phyloP scores from a whole-genome alignment of 192 early-diverging fungal genomes.

The Mortierella alpina region DNA sequence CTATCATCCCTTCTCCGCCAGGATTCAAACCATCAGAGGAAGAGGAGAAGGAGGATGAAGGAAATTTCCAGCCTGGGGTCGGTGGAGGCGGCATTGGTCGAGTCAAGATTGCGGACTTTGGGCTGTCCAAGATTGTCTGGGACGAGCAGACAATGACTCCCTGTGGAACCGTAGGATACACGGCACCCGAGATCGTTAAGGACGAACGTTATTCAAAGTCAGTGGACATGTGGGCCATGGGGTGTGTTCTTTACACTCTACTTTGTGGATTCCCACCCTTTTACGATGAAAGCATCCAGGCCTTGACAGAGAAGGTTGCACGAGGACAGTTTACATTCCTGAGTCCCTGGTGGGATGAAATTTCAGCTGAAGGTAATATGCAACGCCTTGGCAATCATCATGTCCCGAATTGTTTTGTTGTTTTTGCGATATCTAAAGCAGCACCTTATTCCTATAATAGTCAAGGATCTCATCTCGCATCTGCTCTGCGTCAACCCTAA shows the following conservation, averaged over 20 bases:
- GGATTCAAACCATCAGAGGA: constrained; percentile 60
- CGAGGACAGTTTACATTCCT: constrained; percentile 87
- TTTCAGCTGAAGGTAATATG: constrained; percentile 68
- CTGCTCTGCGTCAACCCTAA: constrained; percentile 77
- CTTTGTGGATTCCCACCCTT: constrained; percentile 88
- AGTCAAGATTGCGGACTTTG: constrained; percentile 92
- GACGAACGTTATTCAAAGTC: constrained; percentile 83
- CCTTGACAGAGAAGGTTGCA: constrained; percentile 86
- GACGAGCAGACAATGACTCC: constrained; percentile 88
- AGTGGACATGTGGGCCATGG: constrained; percentile 92
- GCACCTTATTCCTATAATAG: constrained; percentile 15
- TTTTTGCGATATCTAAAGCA: background rate
- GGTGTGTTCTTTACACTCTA: constrained; percentile 87
- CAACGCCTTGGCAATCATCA: background rate
- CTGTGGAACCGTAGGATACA: constrained; percentile 93
- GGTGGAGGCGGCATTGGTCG: constrained; percentile 87
- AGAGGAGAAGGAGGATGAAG: constrained; percentile 79
- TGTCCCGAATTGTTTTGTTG: no score
- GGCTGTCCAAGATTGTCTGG: constrained; percentile 88
- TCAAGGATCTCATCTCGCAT: constrained; percentile 78
- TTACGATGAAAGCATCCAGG: constrained; percentile 83
- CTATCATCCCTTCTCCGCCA: constrained; percentile 63
- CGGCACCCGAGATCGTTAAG: constrained; percentile 91
- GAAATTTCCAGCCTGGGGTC: constrained; percentile 73
- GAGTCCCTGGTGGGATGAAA: constrained; percentile 92